These are phyloP conservation scores for Cephalotrichum gorgonifer DNA, from an alignment of 2,329 filamentous ascomycete genomes.

Conservation along the genomic window DNA sequence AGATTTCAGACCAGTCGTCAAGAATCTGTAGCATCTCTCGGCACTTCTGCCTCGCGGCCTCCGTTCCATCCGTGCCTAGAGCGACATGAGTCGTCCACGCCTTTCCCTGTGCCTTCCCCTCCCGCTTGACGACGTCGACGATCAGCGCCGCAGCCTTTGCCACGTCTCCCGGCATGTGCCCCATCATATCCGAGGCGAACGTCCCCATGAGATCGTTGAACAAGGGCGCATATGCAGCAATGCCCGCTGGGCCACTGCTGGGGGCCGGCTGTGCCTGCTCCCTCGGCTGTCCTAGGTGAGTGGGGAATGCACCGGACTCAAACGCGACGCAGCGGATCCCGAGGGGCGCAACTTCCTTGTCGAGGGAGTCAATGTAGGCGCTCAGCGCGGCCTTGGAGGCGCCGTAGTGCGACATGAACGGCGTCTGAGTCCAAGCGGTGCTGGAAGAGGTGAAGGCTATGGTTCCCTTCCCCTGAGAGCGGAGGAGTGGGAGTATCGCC, in stretches of 20 bases:
- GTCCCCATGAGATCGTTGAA: conserved; percentile 12
- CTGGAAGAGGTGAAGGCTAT: conserved; percentile 20
- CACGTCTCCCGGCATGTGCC: conserved; percentile 16
- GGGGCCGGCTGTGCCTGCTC: conserved; percentile 8
- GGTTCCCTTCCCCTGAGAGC: conserved; percentile 12
- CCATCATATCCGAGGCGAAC: conserved; percentile 12
- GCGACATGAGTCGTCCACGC: conserved; percentile 16
- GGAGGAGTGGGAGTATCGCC: conserved; percentile 16
- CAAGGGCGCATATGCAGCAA: conserved; percentile 12
- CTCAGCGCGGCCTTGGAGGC: conserved; percentile 18
- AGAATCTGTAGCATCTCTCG: conserved; percentile 12
- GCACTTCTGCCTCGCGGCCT: conserved; percentile 12
- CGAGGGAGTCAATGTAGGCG: conserved; percentile 16
- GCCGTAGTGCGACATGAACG: conserved; percentile 19
- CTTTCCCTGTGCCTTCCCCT: conserved; percentile 14
- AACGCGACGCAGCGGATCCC: conserved; percentile 18
- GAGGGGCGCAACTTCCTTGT: conserved; percentile 17
- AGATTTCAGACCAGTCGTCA: conserved; percentile 15
- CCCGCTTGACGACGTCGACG: conserved; percentile 16
- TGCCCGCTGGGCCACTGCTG: conserved; percentile 6
- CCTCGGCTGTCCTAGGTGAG: conserved; percentile 16
- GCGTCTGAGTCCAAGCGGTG: conserved; percentile 15
- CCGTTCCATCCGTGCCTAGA: conserved; percentile 19
- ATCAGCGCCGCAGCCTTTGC: conserved; percentile 13
- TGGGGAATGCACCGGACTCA: conserved; percentile 20